Evolutionary conservation across 2,329 filamentous ascomycete species (phyloP).

Genomic region (Stagonosporopsis vannaccii): DNA sequence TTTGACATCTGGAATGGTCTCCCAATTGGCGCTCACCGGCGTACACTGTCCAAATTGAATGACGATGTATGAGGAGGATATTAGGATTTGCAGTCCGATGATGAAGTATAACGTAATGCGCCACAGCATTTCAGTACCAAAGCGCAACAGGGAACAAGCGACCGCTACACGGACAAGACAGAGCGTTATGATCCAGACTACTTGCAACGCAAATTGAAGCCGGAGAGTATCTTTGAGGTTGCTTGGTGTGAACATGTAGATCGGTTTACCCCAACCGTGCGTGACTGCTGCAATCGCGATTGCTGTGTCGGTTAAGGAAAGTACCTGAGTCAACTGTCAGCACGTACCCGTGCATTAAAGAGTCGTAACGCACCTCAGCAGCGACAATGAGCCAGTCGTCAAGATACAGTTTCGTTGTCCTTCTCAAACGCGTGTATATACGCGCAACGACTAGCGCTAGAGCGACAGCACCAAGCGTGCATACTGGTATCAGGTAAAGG

Average conservation of each 20-base stretch:
- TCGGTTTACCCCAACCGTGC: slow-evolving; percentile 36
- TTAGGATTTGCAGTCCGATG: slow-evolving; percentile 31
- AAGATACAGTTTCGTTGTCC: slow-evolving; percentile 25
- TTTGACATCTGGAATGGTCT: slow-evolving; percentile 27
- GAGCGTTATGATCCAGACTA: slow-evolving; percentile 33
- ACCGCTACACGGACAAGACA: slow-evolving; percentile 35
- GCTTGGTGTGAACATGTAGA: slow-evolving; percentile 23
- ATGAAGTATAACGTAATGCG: slow-evolving; percentile 29
- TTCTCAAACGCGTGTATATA: slow-evolving; percentile 30
- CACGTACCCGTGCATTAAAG: background rate
- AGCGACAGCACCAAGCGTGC: slow-evolving; percentile 27
- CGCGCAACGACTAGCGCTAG: slow-evolving; percentile 29
- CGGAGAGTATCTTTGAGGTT: slow-evolving; percentile 22
- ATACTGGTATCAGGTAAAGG: slow-evolving; percentile 32
- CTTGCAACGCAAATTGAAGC: slow-evolving; percentile 37
- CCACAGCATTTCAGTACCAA: slow-evolving; percentile 29
- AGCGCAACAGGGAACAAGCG: slow-evolving; percentile 35
- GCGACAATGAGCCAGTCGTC: slow-evolving; percentile 40
- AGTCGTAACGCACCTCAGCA: slow-evolving; percentile 27
- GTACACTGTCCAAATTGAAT: slow-evolving; percentile 39
- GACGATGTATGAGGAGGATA: slow-evolving; percentile 33
- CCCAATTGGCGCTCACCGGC: slow-evolving; percentile 34
- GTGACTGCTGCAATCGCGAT: slow-evolving; percentile 25
- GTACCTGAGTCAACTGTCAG: slow-evolving; percentile 6
- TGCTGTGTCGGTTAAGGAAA: slow-evolving; percentile 27